phyloP scores from a whole-genome alignment of 2,329 filamentous ascomycete species.

The Trichoderma semiorbis region DNA sequence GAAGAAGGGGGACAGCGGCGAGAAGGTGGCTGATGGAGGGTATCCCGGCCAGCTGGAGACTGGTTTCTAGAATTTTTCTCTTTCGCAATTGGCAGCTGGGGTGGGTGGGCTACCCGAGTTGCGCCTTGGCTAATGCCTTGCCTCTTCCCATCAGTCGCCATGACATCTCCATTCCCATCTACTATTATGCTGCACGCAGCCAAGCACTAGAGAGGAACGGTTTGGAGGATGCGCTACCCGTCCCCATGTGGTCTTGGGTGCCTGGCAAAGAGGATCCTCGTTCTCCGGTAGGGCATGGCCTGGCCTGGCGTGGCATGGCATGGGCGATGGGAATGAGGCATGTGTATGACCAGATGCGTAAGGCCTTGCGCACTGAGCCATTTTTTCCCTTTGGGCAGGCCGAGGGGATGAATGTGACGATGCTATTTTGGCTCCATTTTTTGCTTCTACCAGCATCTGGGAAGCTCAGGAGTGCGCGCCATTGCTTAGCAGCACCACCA shows the following conservation, averaged over 20 bases:
- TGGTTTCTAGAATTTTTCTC: slow-evolving; percentile 17
- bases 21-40: not conserved
- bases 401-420: slow-evolving; percentile 10
- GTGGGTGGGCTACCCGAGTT: not conserved
- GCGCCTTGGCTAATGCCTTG: not conserved
- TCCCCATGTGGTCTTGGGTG: not conserved
- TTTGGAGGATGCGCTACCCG: slow-evolving; percentile 1
- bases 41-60: not conserved
- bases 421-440: slow-evolving; percentile 10
- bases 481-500: slow-evolving; percentile 1
- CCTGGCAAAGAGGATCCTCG: slow-evolving; percentile 7
- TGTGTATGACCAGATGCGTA: slow-evolving; percentile 2
- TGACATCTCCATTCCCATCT: not conserved
- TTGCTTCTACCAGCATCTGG: not conserved
- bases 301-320: not conserved
- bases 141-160: not conserved
- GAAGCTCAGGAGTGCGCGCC: not conserved
- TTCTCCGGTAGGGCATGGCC: not conserved
- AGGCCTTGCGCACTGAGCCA: slow-evolving; percentile 7
- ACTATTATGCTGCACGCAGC: not conserved
- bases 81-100: slow-evolving; percentile 1
- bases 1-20: slow-evolving; percentile 1
- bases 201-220: not conserved
- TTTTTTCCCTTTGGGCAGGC: slow-evolving; percentile 13
- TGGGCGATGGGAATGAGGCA: not conserved